A percentile compares a stretch with the other conserved stretches of the same genome.
These are phyloP conservation scores for Diaporthe velutina DNA, from an alignment of 2,329 filamentous ascomycete genomes.

Conservation along the genomic window DNA sequence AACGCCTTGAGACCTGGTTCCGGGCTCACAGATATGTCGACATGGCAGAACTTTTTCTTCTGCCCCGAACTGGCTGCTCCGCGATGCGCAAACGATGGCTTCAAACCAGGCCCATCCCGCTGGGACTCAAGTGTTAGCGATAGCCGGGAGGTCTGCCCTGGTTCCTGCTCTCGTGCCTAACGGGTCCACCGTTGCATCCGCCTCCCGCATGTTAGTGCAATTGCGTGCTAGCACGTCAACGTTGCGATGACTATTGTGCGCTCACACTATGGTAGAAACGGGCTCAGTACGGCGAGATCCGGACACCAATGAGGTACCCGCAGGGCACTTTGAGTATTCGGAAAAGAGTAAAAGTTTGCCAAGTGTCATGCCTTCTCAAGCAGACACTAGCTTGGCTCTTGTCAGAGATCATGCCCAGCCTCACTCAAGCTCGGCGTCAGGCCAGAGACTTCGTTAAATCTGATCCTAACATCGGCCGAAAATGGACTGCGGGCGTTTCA, in stretches of 20 bases:
- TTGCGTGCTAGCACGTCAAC: slow-evolving; percentile 25
- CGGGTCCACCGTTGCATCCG: background rate
- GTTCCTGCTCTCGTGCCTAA: background rate
- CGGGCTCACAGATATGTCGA: background rate
- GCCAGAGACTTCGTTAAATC: background rate
- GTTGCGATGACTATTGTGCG: background rate
- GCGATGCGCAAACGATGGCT: background rate
- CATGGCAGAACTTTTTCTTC: background rate
- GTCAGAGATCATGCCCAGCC: background rate
- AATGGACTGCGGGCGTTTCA: background rate
- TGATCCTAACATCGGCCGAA: background rate
- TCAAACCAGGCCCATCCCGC: background rate
- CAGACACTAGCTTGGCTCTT: too few species aligned
- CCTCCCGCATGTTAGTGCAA: background rate
- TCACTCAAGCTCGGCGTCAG: background rate
- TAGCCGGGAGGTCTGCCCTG: background rate
- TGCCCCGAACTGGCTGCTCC: too few species aligned
- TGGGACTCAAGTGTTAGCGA: background rate
- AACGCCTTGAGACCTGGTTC: background rate
- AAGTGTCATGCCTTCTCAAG: too few species aligned
- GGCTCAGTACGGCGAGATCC: background rate
- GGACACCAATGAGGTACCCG: too few species aligned
- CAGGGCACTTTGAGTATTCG: too few species aligned
- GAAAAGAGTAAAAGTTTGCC: too few species aligned
- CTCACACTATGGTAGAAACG: background rate